Percentiles rank a stretch among this genome's conserved stretches.
These are phyloP conservation scores for Ceratonia siliqua DNA, from an alignment of 306 rosid genomes.

Conservation along the genomic window DNA sequence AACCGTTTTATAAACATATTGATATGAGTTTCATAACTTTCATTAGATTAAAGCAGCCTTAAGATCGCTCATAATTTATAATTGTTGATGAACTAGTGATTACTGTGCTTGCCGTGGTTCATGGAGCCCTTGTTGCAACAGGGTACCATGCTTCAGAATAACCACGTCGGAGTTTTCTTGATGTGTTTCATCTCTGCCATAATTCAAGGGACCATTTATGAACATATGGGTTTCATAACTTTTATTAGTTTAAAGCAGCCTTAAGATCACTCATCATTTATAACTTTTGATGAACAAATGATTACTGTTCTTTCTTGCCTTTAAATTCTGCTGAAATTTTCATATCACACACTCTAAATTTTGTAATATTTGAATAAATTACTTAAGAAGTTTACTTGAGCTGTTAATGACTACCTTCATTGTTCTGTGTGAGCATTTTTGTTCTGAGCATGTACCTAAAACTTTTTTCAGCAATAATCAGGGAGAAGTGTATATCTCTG, in stretches of 20 bases:
- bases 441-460: not conserved
- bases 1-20: no score
- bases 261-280: not conserved
- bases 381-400: not conserved
- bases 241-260: no score
- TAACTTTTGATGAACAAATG: not conserved
- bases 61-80: no score
- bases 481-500: not conserved
- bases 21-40: no score
- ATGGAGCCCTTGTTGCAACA: no score
- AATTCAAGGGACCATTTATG: no score
- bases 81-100: not conserved
- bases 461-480: not conserved
- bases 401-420: not conserved
- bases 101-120: not conserved
- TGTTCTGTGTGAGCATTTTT: not conserved
- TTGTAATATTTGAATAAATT: not conserved
- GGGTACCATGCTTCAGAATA: no score
- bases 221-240: no score
- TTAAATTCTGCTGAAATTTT: no score
- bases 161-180: no score
- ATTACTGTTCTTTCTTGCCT: not conserved
- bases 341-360: not conserved
- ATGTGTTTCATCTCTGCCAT: no score
- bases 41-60: no score